Evolutionary conservation across 129 eudicot species (phyloP).

Genomic region (Pittosporum tobira): DNA sequence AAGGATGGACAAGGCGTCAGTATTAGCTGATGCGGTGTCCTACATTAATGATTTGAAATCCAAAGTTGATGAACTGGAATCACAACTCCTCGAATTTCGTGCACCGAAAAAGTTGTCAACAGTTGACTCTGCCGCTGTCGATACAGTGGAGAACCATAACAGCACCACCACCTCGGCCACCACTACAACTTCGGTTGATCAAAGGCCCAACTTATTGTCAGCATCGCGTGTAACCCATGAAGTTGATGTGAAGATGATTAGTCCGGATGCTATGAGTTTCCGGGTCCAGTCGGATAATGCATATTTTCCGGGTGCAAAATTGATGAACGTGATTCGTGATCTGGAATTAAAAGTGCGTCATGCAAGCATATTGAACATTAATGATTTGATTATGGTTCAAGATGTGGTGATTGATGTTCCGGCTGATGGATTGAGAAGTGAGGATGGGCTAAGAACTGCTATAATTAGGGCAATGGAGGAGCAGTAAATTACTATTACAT

Average conservation of each 20-base stretch:
- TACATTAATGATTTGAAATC: slow-evolving; percentile 53
- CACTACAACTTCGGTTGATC: background rate
- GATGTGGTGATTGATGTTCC: slow-evolving; percentile 48
- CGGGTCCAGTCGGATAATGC: slow-evolving; percentile 39
- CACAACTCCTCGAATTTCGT: slow-evolving; percentile 6
- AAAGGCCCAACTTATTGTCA: too few species aligned
- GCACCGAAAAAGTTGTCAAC: background rate
- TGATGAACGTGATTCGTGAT: slow-evolving; percentile 46
- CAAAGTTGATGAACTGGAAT: slow-evolving; percentile 38
- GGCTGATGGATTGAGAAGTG: slow-evolving; percentile 11
- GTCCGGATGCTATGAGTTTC: slow-evolving; percentile 41
- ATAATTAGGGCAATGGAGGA: slow-evolving; percentile 32
- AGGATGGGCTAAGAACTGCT: slow-evolving; percentile 32
- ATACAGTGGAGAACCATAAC: background rate
- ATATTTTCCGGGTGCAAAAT: slow-evolving; percentile 34
- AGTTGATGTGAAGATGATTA: slow-evolving; percentile 50
- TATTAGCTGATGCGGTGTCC: slow-evolving; percentile 53
- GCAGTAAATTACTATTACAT: too few species aligned
- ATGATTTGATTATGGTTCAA: slow-evolving; percentile 50
- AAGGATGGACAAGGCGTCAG: slow-evolving; percentile 75
- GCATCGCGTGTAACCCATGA: slow-evolving; percentile 10
- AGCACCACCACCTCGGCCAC: background rate
- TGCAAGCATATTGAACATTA: slow-evolving; percentile 54
- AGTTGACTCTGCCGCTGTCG: background rate
- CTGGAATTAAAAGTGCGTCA: slow-evolving; percentile 48